phyloP scores from a whole-genome alignment of 2,329 filamentous ascomycete species.

The Didymella sp. region DNA sequence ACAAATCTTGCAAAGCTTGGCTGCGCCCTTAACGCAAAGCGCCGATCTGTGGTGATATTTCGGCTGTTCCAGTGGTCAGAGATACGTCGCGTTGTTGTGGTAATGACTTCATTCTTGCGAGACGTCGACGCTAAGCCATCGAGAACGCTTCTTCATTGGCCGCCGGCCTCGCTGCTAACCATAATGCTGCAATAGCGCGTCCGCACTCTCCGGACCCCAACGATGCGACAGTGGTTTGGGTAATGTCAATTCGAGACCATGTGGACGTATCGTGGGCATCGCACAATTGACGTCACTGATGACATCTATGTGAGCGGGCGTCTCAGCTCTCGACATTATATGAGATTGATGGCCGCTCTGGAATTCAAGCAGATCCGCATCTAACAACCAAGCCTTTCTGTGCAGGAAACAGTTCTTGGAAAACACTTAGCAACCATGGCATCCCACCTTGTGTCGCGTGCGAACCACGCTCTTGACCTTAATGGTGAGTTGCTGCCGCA shows the following conservation, averaged over 20 bases:
- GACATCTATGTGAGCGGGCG: conserved; percentile 1
- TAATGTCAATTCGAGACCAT: conserved; percentile 3
- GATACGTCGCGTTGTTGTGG: conserved; percentile 1
- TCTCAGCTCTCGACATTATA: conserved; percentile 1
- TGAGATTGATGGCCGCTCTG: not conserved
- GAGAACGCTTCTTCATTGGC: not conserved
- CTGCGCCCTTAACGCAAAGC: not conserved
- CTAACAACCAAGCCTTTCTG: conserved; percentile 1
- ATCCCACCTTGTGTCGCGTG: conserved; percentile 11
- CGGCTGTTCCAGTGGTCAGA: not conserved
- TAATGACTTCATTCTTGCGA: conserved; percentile 14
- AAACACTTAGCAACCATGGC: conserved; percentile 3
- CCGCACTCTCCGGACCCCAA: conserved; percentile 1
- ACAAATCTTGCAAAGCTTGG: conserved; percentile 11
- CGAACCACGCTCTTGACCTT: conserved; percentile 32
- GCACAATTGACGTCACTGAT: conserved; percentile 13
- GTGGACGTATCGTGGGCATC: not conserved
- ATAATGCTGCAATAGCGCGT: conserved; percentile 1
- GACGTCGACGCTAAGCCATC: not conserved
- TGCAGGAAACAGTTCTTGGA: conserved; percentile 3
- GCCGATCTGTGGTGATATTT: not conserved
- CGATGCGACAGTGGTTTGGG: not conserved
- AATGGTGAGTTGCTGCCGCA: conserved; percentile 26
- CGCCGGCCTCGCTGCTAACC: not conserved
- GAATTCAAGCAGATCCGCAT: not conserved